A percentile compares a stretch with the other conserved stretches of the same genome.
phyloP scores from a whole-genome alignment of 345 rosid species.

The Murraya koenigii region DNA sequence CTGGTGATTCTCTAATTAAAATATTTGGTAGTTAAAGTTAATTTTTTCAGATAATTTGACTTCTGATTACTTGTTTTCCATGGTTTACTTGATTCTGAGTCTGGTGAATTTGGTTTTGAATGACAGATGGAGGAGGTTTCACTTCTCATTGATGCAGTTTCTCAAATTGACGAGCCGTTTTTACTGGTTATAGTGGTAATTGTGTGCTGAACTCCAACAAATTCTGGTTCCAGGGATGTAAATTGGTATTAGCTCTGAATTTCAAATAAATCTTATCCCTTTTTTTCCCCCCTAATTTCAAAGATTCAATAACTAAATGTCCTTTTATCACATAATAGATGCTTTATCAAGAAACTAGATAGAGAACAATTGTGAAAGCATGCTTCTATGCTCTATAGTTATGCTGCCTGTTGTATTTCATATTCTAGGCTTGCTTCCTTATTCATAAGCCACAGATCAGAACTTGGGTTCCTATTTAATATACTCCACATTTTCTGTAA shows the following conservation, averaged over 20 bases:
- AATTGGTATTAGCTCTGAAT: conserved; percentile 92
- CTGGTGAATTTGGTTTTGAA: conserved; percentile 26
- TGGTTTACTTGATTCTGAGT: conserved; percentile 36
- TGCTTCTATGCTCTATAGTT: not conserved
- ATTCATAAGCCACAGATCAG: not conserved
- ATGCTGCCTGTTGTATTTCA: not conserved
- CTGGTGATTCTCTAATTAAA: conserved; percentile 70
- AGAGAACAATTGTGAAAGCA: conserved; percentile 7
- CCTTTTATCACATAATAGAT: not conserved
- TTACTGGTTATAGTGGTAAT: conserved; percentile 98
- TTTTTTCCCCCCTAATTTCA: conserved; percentile 21
- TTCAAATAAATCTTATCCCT: conserved; percentile 38
- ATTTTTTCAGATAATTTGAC: conserved; percentile 26
- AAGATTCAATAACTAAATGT: conserved; percentile 26
- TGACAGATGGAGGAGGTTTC: conserved; percentile 95
- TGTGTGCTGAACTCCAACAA: conserved; percentile 97
- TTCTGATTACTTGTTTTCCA: conserved; percentile 10
- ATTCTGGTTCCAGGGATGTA: conserved; percentile 95
- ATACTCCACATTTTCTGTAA: not conserved
- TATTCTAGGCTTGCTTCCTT: not conserved
- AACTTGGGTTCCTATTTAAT: conserved; percentile 2
- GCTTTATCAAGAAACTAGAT: conserved; percentile 15
- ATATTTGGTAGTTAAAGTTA: conserved; percentile 51
- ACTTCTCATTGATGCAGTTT: conserved; percentile 78
- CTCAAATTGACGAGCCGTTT: conserved; percentile 95